Conservation (phyloP, 768 basidiomycete species). For the Galerina marginata region DNA sequence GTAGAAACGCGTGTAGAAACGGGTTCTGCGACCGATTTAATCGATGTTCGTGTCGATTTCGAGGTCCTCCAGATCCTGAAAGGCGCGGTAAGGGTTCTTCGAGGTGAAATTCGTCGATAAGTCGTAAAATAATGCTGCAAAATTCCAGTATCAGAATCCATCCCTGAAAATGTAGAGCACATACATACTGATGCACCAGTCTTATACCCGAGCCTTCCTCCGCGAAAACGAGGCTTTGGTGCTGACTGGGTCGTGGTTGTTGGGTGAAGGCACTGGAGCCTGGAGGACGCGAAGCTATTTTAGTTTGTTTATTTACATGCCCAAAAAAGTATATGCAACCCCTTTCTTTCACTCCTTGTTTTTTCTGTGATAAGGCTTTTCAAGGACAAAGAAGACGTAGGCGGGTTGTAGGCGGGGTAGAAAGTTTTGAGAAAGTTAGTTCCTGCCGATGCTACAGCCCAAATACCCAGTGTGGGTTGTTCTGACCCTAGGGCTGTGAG, state of each 20-base stretch:
- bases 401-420: no score
- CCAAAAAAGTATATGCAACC: neutral
- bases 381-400: no score
- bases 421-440: no score
- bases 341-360: slow-evolving; percentile 16
- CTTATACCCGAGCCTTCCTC: neutral
- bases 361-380: no score
- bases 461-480: no score
- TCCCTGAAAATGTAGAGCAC: neutral
- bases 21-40: slow-evolving; percentile 19
- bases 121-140: slow-evolving; percentile 36
- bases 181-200: slow-evolving; percentile 2
- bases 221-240: slow-evolving; percentile 14
- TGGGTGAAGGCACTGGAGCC: no score
- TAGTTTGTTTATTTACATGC: slow-evolving; percentile 24
- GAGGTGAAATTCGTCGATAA: slow-evolving; percentile 28
- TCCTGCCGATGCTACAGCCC: no score
- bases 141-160: slow-evolving; percentile 22
- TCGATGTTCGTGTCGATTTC: slow-evolving; percentile 23
- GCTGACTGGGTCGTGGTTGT: slow-evolving; percentile 19
- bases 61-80: slow-evolving; percentile 29
- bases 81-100: slow-evolving; percentile 25
- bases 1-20: slow-evolving; percentile 19
- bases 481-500: no score
- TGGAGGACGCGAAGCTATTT: slow-evolving; percentile 23